These are phyloP conservation scores for Hypocrella siamensis DNA, from an alignment of 2,329 filamentous ascomycete species.

Conservation along the genomic window DNA sequence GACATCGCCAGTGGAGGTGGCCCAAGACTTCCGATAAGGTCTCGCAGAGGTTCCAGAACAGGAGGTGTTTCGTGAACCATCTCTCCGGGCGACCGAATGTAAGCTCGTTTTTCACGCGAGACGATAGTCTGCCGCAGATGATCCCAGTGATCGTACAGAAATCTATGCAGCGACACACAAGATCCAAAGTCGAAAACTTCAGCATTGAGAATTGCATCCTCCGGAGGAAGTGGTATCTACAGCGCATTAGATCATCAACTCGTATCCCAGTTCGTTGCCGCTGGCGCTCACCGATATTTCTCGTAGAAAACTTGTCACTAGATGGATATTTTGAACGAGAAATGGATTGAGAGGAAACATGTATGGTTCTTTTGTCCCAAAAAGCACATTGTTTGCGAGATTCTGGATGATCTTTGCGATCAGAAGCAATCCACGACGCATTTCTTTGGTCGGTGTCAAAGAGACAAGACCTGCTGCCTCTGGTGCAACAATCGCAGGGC, in stretches of 20 bases:
- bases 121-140: slow-evolving; percentile 49
- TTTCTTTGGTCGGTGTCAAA: slow-evolving; percentile 47
- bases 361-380: slow-evolving; percentile 56
- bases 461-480: slow-evolving; percentile 51
- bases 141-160: slow-evolving; percentile 58
- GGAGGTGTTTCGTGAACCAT: slow-evolving; percentile 34
- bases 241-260: slow-evolving; percentile 1
- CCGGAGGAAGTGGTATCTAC: slow-evolving; percentile 30
- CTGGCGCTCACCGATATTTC: slow-evolving; percentile 44
- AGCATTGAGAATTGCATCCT: slow-evolving; percentile 22
- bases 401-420: slow-evolving; percentile 61
- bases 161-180: slow-evolving; percentile 53
- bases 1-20: slow-evolving; percentile 53
- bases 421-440: slow-evolving; percentile 50
- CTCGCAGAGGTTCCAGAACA: slow-evolving; percentile 42
- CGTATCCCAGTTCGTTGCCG: background rate
- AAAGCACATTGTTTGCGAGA: slow-evolving; percentile 55
- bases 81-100: slow-evolving; percentile 38
- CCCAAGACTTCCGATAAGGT: slow-evolving; percentile 49
- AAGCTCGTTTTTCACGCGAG: slow-evolving; percentile 41
- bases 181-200: slow-evolving; percentile 55
- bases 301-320: slow-evolving; percentile 49
- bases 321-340: slow-evolving; percentile 50
- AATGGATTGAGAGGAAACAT: slow-evolving; percentile 60
- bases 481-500: slow-evolving; percentile 55